phyloP scores from a whole-genome alignment of 768 basidiomycete genomes.

The Steccherinum ochraceum region DNA sequence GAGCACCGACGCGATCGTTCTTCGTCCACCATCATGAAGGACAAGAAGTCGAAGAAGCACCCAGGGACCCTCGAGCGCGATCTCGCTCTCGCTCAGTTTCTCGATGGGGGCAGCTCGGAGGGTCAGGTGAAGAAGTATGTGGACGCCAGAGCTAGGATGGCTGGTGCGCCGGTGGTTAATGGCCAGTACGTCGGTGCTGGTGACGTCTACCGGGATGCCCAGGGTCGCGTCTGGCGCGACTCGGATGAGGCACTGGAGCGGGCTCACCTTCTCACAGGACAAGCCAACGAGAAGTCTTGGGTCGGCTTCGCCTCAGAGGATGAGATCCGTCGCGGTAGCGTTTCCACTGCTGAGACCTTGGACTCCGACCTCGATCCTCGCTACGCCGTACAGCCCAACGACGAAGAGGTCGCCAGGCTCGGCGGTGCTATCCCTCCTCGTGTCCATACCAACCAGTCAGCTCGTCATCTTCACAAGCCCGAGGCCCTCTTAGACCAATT shows the following conservation, averaged over 20 bases:
- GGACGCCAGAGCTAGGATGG: constrained; percentile 6
- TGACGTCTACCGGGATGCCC: constrained; percentile 3
- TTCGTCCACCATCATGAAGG: constrained; percentile 1
- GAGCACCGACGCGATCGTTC: not conserved
- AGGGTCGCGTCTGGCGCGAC: constrained; percentile 12
- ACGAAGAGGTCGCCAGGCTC: constrained; percentile 1
- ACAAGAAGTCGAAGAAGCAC: constrained; percentile 7
- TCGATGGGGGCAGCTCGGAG: constrained; percentile 11
- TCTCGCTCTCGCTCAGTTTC: constrained; percentile 13
- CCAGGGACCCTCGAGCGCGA: constrained; percentile 8
- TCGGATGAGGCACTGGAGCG: constrained; percentile 11
- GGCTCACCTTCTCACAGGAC: constrained; percentile 1
- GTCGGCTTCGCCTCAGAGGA: constrained; percentile 1
- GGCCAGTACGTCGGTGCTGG: constrained; percentile 8
- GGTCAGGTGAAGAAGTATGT: constrained; percentile 10
- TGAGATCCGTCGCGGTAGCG: constrained; percentile 1
- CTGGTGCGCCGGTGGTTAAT: constrained; percentile 6
- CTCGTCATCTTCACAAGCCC: constrained; percentile 1
- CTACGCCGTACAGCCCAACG: not conserved
- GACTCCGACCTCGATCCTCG: constrained; percentile 8
- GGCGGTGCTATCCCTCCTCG: not conserved
- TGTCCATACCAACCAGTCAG: not conserved
- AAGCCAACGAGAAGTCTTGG: not conserved
- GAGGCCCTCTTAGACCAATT: constrained; percentile 3
- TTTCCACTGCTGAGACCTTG: not conserved